Evolutionary conservation across 352 stramenopile species (phyloP), one percentile per base, ranked within the genome.

Genomic region (Peronospora destructor): DNA sequence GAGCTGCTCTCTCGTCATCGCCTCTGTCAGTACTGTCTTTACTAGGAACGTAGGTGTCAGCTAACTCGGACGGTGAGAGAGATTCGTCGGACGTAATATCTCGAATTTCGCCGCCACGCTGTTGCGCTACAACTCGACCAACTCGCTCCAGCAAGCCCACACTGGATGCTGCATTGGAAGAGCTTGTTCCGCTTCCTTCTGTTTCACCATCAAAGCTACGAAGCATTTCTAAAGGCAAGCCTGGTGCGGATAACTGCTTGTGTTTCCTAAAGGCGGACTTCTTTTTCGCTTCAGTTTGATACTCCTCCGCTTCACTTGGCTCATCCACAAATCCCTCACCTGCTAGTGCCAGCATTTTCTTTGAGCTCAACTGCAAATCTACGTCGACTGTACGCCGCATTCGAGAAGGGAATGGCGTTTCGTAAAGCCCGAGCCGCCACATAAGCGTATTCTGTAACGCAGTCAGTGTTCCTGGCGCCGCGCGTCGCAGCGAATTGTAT

Each of bases 21-120:
- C n/a, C 40, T 2, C 56, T 65, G 4, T 64, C 56, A n/a, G 33
- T 33, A 29, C 8, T 38, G 12, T 59, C 52, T 21, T 43, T 59
- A 41, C 56, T 66, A 12, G 57, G 25, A 6, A 66, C 48, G 29
- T 64, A 67, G 1, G 61, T 66, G 30, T 66, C 61, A 4, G 34
- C 48, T 25, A 69, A 14, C 40, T 57, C 65, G 6, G 30, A 64
- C 7, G 11, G n/a, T 35, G 61, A 38, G 2, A 70, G 26, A 6
- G 61, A 39, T 12, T 71, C 61, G 41, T 90, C 79, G 0, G 60
- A 72, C 6, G 80, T 91, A 50, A 91, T 91, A 30, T 91, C 80
- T 48, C 64, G 69, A 48, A 91, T 91, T 46, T 91, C 80, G 14
- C 80, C 80, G 10, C 78, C 78, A 29, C 76, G 59, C 48, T 93